Percentiles rank a stretch among this genome's conserved stretches.
These are phyloP conservation scores for Collybiopsis confluens DNA, from an alignment of 768 basidiomycete genomes.

Conservation along the genomic window DNA sequence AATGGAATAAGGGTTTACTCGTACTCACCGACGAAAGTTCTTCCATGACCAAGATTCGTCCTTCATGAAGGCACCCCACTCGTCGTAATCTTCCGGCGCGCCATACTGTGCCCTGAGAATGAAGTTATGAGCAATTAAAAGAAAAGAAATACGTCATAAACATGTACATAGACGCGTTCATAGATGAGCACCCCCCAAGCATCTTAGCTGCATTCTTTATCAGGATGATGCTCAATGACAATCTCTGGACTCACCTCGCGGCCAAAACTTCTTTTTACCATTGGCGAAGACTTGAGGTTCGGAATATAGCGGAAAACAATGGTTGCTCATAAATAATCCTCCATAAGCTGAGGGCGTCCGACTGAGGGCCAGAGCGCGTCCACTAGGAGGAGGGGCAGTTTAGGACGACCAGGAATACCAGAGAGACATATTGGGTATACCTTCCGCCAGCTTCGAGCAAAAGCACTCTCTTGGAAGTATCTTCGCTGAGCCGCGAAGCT, in stretches of 20 bases:
- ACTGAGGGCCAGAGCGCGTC: constrained; percentile 32
- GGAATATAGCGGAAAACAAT: constrained; percentile 49
- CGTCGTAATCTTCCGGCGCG: constrained; percentile 66
- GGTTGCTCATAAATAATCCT: constrained; percentile 35
- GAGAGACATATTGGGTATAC: constrained; percentile 23
- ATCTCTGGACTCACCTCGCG: constrained; percentile 42
- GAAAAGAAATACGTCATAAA: not conserved
- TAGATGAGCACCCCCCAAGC: constrained; percentile 62
- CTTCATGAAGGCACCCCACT: constrained; percentile 53
- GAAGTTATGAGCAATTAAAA: not conserved
- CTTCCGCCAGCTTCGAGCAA: constrained; percentile 59
- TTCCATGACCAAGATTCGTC: constrained; percentile 63
- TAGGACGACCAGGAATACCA: not conserved
- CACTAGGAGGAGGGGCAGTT: constrained; percentile 27
- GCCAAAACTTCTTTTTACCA: constrained; percentile 51
- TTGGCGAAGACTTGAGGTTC: constrained; percentile 48
- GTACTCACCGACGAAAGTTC: constrained; percentile 43
- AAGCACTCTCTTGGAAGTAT: constrained; percentile 45
- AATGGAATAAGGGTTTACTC: no score
- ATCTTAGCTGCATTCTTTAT: constrained; percentile 41
- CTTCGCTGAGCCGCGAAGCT: constrained; percentile 54
- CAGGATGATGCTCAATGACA: not conserved
- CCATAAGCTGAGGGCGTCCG: constrained; percentile 37
- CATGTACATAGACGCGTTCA: constrained; percentile 55
- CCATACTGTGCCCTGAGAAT: constrained; percentile 55